Base-by-base conservation (phyloP, 768 basidiomycete genomes). In the Floccularia luteovirens region DNA sequence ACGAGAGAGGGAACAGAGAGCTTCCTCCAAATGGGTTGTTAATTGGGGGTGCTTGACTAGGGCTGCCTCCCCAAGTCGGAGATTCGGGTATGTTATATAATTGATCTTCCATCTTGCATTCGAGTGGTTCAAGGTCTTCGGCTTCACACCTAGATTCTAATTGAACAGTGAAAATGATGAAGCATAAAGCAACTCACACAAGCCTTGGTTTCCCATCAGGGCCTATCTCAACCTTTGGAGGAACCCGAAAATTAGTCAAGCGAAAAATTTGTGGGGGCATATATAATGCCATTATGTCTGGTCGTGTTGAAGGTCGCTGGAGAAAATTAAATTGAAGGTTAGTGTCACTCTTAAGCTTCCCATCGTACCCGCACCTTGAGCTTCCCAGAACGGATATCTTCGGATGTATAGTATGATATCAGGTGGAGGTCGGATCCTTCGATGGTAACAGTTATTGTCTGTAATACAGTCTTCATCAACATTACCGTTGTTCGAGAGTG, bases 371-470 rank as follows among this genome's bases (percentile, higher is more conserved):
- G 35, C 42, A 72, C 73, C 59, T 70, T 75, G 23, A 93, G 66
- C 35, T 74, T 70, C 19, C 83, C 84, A 12, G 73, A 71, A 6
- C 78, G 70, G 20, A 88, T 77, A 53, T 91, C 89, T 34, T 86
- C 81, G 30, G 82, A 74, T 5, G 80, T 81, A 57, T 88, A 90
- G 64, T 91, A 90, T 12, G 84, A 84, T 45, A 90, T 78, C 45
- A 90, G 71, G 54, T 90, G 88, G 37, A 89, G 75, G 62, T 87
- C 79, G 36, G 79, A 82, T 11, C 81, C 81, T 45, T 86, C 82
- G 41, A 86, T 77, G 27, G 75, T 77, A 36, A 90, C 80, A 6
- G 88, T 89, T 52, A 90, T 88, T n/a, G 87, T 90, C 86, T 90
- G 57, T 25, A n/a, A n/a, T 25, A 33, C 28, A 5, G 14, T 6